These are phyloP conservation scores for Gossypium stocksii DNA, from an alignment of 345 rosid genomes.

Conservation along the genomic window DNA sequence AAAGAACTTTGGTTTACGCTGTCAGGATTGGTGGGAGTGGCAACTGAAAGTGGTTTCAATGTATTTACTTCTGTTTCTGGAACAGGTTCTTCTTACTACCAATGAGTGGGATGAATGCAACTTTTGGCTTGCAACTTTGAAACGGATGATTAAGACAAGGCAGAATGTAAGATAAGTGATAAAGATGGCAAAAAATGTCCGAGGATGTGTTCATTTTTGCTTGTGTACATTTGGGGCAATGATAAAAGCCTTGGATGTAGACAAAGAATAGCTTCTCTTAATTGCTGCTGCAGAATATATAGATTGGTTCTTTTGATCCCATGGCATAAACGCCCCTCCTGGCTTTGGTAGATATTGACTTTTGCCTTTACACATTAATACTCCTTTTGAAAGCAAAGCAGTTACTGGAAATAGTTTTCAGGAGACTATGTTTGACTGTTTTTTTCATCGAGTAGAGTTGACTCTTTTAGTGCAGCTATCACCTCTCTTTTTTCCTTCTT, in stretches of 20 bases:
- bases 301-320: neutral
- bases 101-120: conserved; percentile 99
- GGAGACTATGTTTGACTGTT: conserved; percentile 15
- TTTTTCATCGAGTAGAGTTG: conserved; percentile 23
- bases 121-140: conserved; percentile 88
- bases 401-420: conserved; percentile 23
- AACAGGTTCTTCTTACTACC: conserved; percentile 83
- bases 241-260: conserved; percentile 18
- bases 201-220: neutral
- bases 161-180: conserved; percentile 61
- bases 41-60: neutral
- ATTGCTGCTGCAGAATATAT: conserved; percentile 16
- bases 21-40: neutral
- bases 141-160: conserved; percentile 93
- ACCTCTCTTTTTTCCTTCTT: neutral
- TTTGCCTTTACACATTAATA: conserved; percentile 4
- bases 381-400: conserved; percentile 2
- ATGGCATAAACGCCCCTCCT: neutral
- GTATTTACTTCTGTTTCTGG: neutral
- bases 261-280: conserved; percentile 13
- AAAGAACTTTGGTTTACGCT: neutral
- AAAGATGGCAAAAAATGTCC: conserved; percentile 5
- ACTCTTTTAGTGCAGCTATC: conserved; percentile 10
- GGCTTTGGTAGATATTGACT: neutral
- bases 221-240: conserved; percentile 12